Base-by-base conservation (phyloP, 345 rosid species). In the Aethionema arabicum region DNA sequence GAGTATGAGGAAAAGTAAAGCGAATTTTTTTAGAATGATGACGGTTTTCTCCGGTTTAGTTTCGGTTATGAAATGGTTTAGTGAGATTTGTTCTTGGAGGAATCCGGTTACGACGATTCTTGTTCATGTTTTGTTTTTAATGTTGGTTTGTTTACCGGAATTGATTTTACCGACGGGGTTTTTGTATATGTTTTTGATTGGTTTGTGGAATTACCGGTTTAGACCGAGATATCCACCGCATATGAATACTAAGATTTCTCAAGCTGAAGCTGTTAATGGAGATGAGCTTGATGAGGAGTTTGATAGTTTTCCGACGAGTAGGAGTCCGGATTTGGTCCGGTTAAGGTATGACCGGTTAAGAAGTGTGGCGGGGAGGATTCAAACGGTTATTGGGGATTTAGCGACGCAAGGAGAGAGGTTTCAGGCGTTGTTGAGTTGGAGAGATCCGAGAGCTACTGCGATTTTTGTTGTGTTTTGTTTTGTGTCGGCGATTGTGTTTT, bases 1-100 rank as follows among this genome's bases (percentile, higher is more conserved):
- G 96, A 90, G 96, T 56, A 90, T 90, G 96, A 85, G 97, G 42
- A 79, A 89, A 76, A 95, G 99, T 81, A 95, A 95, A 67, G 97
- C 97, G 0, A 90, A 86, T 69, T 95, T 95, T 77, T 88, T 86
- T 55, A 67, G 97, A 11, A 80, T 95, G 60, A 87, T 85, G 99
- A 71, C 74, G 0, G 96, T 95, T 65, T 79, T 95, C 74, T 69
- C 92, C 0, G 91, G 95, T 4, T 49, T 88, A 10, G 79, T 95
- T 11, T 87, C 97, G 7, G 78, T 84, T 9, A 88, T 90, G 40
- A 90, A 77, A 66, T 93, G 99, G 99, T 87, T 85, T 49, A 77
- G 76, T 0, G 91, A 90, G 15, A 78, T 90, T 6, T 90, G 99
- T 78, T 76, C 80, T 47, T 93, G 99, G 99, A 72, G 79, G 63